Evolutionary conservation across 2,329 filamentous ascomycete genomes (phyloP), one percentile per base, ranked within the genome.

Genomic region (Botryotinia narcissicola): DNA sequence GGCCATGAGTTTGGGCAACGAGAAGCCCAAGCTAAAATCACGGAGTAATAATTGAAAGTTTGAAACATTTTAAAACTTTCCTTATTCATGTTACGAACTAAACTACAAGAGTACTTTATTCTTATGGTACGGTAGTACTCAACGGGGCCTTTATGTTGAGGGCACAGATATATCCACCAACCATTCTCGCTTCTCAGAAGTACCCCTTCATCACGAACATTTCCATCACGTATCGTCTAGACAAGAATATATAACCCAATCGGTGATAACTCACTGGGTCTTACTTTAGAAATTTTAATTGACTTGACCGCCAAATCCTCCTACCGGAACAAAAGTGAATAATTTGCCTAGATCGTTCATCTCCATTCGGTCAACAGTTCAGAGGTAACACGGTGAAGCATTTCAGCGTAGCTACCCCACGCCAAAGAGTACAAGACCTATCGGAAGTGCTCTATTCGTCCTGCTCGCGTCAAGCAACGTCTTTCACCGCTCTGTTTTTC

Each of bases 311-410:
- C 46, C 46, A 67, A 67, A 40, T 37, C 14, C 22, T 37, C 22
- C 44, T 20, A n/a, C 22, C 63, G 46, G 63, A 67, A 67, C 12
- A 51, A 37, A 51, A 51, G 12, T 48, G 35, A 29, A 35, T 25
- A 8, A 10, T 29, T 37, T 51, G 44, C 63, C 63, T 67, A 67
- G 63, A 40, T n/a, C 18, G 48, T 40, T 25, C 25, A 67, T 54
- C 25, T 35, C 25, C 8, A 40, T 68, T 68, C 46, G 22, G 22
- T 51, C 63, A 68, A 57, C n/a, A 40, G 51, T 20, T 29, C 37
- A 63, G 37, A n/a, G 22, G 64, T 54, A 40, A 54, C 46, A 68
- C 64, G 64, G 64, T 68, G 64, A 68, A 68, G 64, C 64, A 67
- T 29, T 40, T 54, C 64, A 40, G 35, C 35, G 35, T 54, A 54